Evolutionary conservation across 2,329 filamentous ascomycete genomes (phyloP), one percentile per base, ranked within the genome.

Genomic region (Parastagonospora nodorum): DNA sequence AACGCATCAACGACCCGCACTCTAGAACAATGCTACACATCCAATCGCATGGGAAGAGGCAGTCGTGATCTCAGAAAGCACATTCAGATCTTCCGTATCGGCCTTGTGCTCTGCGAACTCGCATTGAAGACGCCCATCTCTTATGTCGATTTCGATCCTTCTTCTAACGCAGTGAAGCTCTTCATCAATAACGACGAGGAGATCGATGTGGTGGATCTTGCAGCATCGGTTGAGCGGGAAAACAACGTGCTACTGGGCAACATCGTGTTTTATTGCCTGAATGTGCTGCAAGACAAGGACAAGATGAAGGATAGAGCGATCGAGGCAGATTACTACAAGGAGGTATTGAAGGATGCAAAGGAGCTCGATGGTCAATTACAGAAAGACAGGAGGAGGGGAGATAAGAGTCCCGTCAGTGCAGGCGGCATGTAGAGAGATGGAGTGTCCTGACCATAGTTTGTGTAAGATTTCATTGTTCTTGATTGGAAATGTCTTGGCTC

Each of bases 71-170:
- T 66, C 1, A 47, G 48, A 3, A 63, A 58, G 24, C 63, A 65
- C 24, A 46, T 55, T 2, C 64, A 69, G 1, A 63, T 69, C 33
- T 68, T 67, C 57, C 57, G 64, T 35, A 57, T 67, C 27, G 64
- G 66, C 5, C 58, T 69, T 8, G 55, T 69, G 1, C 45, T 69
- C 15, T 51, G 60, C 2, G 63, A 66, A 42, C 42, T 68, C 4
- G 60, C 59, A 8, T 55, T 69, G 33, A 60, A 63, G 37, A 39
- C 51, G 0, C 48, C 57, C 4, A 50, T 66, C 15, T 50, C 52
- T 1, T 59, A 60, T 40, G 52, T 66, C 9, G 51, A 58, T 12
- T 58, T 57, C 15, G 55, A 66, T 16, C 19, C 40, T 0, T 7
- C 12, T 5, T 45, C 58, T 1, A 43, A 50, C 15, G 56, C 45